Conservation (phyloP, 2,329 filamentous ascomycete genomes). For the Periconia digitata region DNA sequence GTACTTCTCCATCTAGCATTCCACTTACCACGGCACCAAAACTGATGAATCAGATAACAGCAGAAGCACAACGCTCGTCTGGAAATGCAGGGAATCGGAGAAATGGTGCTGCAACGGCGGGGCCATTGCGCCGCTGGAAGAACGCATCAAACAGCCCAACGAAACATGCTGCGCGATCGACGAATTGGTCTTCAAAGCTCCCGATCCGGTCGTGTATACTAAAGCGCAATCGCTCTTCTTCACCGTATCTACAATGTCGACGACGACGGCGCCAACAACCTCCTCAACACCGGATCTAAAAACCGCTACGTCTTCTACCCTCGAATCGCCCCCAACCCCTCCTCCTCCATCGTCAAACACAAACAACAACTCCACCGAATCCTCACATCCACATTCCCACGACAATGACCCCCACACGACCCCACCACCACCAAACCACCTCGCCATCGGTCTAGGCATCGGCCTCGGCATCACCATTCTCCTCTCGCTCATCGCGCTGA, state of each 20-base stretch:
- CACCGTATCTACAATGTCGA: not conserved
- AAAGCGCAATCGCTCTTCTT: not conserved
- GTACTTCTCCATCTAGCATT: not conserved
- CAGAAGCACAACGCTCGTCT: not conserved
- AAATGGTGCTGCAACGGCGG: not conserved
- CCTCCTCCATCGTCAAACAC: too few relatives aligned
- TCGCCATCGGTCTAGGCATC: too few relatives aligned
- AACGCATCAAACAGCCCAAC: not conserved
- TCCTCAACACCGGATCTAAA: not conserved
- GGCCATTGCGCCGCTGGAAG: not conserved
- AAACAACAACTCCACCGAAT: too few relatives aligned
- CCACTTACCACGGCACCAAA: not conserved
- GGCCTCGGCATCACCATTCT: too few relatives aligned
- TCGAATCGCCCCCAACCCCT: too few relatives aligned
- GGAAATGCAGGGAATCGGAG: not conserved
- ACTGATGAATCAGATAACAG: not conserved
- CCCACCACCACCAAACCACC: too few relatives aligned
- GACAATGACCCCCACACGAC: too few relatives aligned
- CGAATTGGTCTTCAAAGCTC: not conserved
- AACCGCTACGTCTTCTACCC: too few relatives aligned
- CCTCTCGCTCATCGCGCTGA: not conserved
- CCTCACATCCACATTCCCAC: too few relatives aligned
- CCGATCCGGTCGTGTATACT: not conserved
- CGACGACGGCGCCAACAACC: not conserved
- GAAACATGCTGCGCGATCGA: not conserved